Evolutionary conservation across 2,329 filamentous ascomycete genomes (phyloP), one percentile per base, ranked within the genome.

Genomic region (Trichophyton verrucosum): DNA sequence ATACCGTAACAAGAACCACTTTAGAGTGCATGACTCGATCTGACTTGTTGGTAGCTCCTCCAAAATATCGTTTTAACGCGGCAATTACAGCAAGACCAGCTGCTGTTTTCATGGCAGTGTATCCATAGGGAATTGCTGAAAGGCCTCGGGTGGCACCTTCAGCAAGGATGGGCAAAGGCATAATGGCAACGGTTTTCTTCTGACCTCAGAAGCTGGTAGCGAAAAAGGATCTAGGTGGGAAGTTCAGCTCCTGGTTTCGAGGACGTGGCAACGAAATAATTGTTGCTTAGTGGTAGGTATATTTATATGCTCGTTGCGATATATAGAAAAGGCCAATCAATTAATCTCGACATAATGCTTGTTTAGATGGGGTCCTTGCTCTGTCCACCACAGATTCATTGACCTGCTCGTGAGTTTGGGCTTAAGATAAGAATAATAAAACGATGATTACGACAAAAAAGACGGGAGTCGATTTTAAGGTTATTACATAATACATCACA

Each of bases 11-110:
- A 80, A 99, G 86, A 51, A 96, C 81, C 57, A 99, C 90, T 71
- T 95, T 95, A 56, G 90, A 91, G 74, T 96, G 91, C 85, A 99
- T 91, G 60, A 87, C 81, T 62, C 89, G 82, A 71, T 96, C 91
- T 27, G 88, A 82, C 47, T 75, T 76, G 73, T 94, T 96, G 66
- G 75, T 77, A 11, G 86, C 82, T 66, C 94, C 95, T 65, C 84
- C 83, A 68, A 86, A 88, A 77, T 87, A 96, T 69, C 80, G 79
- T 78, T 96, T 97, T 65, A 86, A 69, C 60, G 81, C 69, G 62
- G 77, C 79, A 27, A 88, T 64, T 7, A 83, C 61, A 15, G 75
- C 71, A 42, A 85, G 66, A 69, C 77, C 80, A 64, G 80, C 78
- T 30, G 78, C 66, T n/a, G 78, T 65, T 66, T 81, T 82, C 61